Percentiles rank a stretch among this genome's conserved stretches.
Evolutionary conservation across 805 yeast genomes (phyloP).

Genomic region (Vanderwaltozyma verrucispora): DNA sequence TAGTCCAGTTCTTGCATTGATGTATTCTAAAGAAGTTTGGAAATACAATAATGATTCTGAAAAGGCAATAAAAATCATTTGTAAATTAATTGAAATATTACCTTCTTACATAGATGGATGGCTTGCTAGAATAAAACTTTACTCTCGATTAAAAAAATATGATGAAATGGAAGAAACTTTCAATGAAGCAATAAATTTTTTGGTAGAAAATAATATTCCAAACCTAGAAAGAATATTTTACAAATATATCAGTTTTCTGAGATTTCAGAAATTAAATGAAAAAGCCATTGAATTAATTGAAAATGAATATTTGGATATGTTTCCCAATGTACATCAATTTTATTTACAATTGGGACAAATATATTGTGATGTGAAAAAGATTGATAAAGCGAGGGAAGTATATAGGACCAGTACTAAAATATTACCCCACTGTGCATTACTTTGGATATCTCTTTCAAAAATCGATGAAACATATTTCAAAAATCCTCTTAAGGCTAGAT

Average conservation of each 20-base stretch:
- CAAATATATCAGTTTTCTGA: conserved; percentile 44
- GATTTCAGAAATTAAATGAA: conserved; percentile 30
- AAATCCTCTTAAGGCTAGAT: conserved; percentile 50
- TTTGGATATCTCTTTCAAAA: conserved; percentile 49
- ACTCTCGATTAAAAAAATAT: conserved; percentile 33
- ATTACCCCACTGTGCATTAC: conserved; percentile 32
- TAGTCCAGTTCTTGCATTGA: conserved; percentile 43
- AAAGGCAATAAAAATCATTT: conserved; percentile 45
- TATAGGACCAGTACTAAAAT: conserved; percentile 39
- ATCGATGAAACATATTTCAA: conserved; percentile 36
- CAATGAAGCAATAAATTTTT: conserved; percentile 20
- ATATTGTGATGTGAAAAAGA: conserved; percentile 24
- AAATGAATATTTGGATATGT: conserved; percentile 35
- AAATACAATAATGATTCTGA: conserved; percentile 34
- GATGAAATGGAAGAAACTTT: conserved; percentile 28
- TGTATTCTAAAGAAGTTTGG: conserved; percentile 70
- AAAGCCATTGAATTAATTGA: conserved; percentile 34
- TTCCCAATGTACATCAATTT: conserved; percentile 42
- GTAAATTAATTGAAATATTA: conserved; percentile 34
- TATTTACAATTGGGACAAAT: conserved; percentile 58
- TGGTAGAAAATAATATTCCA: conserved; percentile 18
- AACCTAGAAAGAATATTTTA: conserved; percentile 43
- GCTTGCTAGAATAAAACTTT: conserved; percentile 65
- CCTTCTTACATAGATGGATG: conserved; percentile 47
- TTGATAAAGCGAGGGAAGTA: conserved; percentile 36